Conservation (phyloP, 2,329 filamentous ascomycete species). For the Colletotrichum brevisporum region DNA sequence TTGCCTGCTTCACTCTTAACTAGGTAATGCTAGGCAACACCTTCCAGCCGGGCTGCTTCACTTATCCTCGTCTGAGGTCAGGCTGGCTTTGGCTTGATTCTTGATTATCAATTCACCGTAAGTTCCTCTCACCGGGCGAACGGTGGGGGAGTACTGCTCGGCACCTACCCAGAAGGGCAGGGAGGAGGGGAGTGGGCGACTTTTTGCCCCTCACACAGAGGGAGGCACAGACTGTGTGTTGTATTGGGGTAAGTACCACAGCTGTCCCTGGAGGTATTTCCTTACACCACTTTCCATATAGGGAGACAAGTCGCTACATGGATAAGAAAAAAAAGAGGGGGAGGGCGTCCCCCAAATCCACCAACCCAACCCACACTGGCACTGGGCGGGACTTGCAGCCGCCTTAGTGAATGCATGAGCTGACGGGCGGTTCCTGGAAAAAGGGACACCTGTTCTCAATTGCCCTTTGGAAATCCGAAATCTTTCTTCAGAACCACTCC, state of each 20-base stretch:
- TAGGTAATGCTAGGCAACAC: background rate
- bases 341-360: constrained; percentile 20
- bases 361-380: constrained; percentile 23
- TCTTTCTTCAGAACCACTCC: constrained; percentile 33
- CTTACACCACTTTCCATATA: background rate
- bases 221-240: constrained; percentile 24
- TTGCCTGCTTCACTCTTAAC: background rate
- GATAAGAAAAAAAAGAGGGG: constrained; percentile 1
- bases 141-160: constrained; percentile 18
- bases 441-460: constrained; percentile 43
- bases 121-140: constrained; percentile 17
- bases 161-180: constrained; percentile 4
- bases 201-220: constrained; percentile 40
- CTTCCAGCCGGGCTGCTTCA: constrained; percentile 1
- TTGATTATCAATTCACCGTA: constrained; percentile 40
- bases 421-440: constrained; percentile 40
- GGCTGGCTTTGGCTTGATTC: constrained; percentile 31
- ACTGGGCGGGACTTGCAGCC: constrained; percentile 13
- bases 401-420: constrained; percentile 40
- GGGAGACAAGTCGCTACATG: constrained; percentile 1
- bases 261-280: background rate
- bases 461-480: constrained; percentile 39
- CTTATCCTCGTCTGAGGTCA: background rate
- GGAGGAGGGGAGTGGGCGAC: constrained; percentile 12
- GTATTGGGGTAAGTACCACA: constrained; percentile 37